These are phyloP conservation scores for Scutellaria galericulata DNA, from an alignment of 257 asterid species.

Conservation along the genomic window DNA sequence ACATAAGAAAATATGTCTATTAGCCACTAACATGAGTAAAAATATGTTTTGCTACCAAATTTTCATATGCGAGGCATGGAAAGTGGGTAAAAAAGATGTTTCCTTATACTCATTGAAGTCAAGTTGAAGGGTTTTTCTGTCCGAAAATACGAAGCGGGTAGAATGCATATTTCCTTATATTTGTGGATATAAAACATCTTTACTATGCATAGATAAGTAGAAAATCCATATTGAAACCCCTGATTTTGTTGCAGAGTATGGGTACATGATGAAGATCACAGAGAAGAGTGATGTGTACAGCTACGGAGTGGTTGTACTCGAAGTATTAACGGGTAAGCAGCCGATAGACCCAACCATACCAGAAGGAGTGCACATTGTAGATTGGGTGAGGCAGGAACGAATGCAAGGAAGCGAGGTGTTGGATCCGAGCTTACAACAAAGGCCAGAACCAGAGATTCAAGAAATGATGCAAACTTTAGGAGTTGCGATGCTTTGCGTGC, in stretches of 20 bases:
- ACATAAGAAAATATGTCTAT: too few relatives aligned
- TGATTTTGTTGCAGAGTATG: conserved; percentile 58
- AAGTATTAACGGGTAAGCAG: conserved; percentile 77
- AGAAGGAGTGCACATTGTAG: conserved; percentile 82
- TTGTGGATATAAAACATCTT: too few relatives aligned
- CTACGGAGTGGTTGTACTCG: conserved; percentile 84
- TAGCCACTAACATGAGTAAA: too few relatives aligned
- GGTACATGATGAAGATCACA: conserved; percentile 81
- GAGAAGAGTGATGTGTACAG: conserved; percentile 87
- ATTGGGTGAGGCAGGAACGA: conserved; percentile 72
- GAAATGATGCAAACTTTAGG: conserved; percentile 87
- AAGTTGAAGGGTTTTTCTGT: too few relatives aligned
- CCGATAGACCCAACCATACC: conserved; percentile 84
- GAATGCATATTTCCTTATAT: too few relatives aligned
- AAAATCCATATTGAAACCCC: too few relatives aligned
- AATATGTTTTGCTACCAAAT: too few relatives aligned
- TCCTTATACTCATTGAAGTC: too few relatives aligned
- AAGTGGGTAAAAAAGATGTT: too few relatives aligned
- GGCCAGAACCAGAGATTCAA: conserved; percentile 66
- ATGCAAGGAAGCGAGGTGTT: conserved; percentile 50
- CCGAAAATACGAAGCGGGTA: too few relatives aligned
- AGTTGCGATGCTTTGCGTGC: conserved; percentile 80
- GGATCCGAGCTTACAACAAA: conserved; percentile 47
- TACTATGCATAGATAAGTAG: too few relatives aligned
- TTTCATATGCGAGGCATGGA: too few relatives aligned